Percentiles rank a stretch among this genome's conserved stretches.
Evolutionary conservation across 805 yeast genomes (phyloP).

Genomic region (Wickerhamiella parazyma): DNA sequence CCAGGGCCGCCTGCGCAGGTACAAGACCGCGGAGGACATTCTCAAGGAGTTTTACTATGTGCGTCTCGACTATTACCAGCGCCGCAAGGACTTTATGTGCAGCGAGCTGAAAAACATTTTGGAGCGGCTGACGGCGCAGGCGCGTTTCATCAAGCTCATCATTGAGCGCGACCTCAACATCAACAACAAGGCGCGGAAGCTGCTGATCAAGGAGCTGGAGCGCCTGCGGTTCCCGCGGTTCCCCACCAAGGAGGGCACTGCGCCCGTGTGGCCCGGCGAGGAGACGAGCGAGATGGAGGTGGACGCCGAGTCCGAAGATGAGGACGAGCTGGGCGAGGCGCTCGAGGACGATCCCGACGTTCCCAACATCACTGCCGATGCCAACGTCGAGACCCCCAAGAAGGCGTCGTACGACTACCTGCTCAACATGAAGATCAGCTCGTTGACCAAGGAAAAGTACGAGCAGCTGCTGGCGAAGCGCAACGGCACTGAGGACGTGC

Average conservation of each 20-base stretch:
- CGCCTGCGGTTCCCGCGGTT: slow-evolving; percentile 56
- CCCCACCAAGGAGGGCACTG: slow-evolving; percentile 44
- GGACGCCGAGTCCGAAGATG: slow-evolving; percentile 30
- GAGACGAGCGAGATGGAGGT: slow-evolving; percentile 25
- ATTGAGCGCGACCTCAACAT: slow-evolving; percentile 60
- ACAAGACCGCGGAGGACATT: slow-evolving; percentile 62
- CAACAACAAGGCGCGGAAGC: slow-evolving; percentile 58
- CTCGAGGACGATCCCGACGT: slow-evolving; percentile 22
- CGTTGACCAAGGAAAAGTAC: slow-evolving; percentile 80
- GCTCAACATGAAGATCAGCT: slow-evolving; percentile 86
- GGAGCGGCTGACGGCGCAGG: slow-evolving; percentile 65
- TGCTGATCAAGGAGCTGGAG: slow-evolving; percentile 49
- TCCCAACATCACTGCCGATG: slow-evolving; percentile 10
- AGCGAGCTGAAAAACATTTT: slow-evolving; percentile 58
- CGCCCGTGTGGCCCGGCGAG: slow-evolving; percentile 38
- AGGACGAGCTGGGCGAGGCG: slow-evolving; percentile 22
- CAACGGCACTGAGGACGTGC: slow-evolving; percentile 57
- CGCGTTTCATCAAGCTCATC: slow-evolving; percentile 80
- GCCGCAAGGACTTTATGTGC: slow-evolving; percentile 70
- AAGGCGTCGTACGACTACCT: slow-evolving; percentile 70
- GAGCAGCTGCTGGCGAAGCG: slow-evolving; percentile 62
- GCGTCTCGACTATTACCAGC: slow-evolving; percentile 79
- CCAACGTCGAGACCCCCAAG: slow-evolving; percentile 30
- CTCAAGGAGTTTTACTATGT: slow-evolving; percentile 73
- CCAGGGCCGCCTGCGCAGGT: slow-evolving; percentile 71